These are phyloP conservation scores for Termitomyces sp. DNA, from an alignment of 768 basidiomycete species.

Conservation along the genomic window DNA sequence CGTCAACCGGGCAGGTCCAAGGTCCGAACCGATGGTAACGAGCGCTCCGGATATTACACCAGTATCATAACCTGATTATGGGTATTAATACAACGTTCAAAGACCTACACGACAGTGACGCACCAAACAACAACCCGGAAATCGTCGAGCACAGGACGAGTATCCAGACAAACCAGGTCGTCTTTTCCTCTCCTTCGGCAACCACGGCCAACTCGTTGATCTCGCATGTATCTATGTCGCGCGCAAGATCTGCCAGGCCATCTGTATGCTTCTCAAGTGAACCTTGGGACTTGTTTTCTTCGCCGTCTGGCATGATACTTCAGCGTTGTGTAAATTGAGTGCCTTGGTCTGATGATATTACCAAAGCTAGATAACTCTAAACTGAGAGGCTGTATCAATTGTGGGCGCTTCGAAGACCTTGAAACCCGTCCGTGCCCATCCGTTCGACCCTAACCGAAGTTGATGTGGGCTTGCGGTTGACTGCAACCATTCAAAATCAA, in stretches of 20 bases:
- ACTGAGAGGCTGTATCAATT: not conserved
- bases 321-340: not conserved
- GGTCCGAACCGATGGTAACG: constrained; percentile 63
- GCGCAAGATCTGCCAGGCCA: constrained; percentile 13
- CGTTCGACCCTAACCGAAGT: not conserved
- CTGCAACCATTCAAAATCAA: not conserved
- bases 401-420: not conserved
- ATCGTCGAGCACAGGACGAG: constrained; percentile 72
- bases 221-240: constrained; percentile 38
- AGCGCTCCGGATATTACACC: constrained; percentile 80
- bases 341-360: not conserved
- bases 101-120: constrained; percentile 13
- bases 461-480: not conserved
- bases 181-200: constrained; percentile 60
- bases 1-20: constrained; percentile 52
- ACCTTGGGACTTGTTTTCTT: not conserved
- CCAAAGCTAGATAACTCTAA: not conserved
- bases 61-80: constrained; percentile 64
- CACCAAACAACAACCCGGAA: constrained; percentile 72
- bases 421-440: not conserved
- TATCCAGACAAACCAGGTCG: constrained; percentile 75
- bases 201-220: constrained; percentile 56
- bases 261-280: constrained; percentile 5
- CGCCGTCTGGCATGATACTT: not conserved
- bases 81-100: not conserved